A percentile compares a stretch with the other conserved stretches of the same genome.
Evolutionary conservation across 495 filamentous ascomycete species (phyloP).

Genomic region (Astrothelium subdiscretum): DNA sequence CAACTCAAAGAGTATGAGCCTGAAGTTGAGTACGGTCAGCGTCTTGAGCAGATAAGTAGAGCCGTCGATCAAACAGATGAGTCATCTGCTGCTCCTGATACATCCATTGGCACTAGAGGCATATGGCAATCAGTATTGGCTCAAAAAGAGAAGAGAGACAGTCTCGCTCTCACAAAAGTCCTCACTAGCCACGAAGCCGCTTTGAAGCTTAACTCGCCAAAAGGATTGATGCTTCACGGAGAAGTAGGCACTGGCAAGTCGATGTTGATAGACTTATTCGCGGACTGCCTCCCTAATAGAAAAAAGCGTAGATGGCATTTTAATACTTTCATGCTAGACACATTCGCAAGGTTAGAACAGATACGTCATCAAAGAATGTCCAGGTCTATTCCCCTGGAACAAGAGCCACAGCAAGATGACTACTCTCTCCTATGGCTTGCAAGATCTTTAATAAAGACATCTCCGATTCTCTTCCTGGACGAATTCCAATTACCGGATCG

Average conservation of each 20-base stretch:
- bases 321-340: constrained; percentile 65
- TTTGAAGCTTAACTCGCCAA: constrained; percentile 47
- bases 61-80: constrained; percentile 21
- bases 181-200: constrained; percentile 54
- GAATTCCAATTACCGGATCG: constrained; percentile 66
- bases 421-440: constrained; percentile 55
- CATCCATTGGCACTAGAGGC: constrained; percentile 11
- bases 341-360: constrained; percentile 48
- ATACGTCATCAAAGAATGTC: constrained; percentile 8
- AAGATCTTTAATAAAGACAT: constrained; percentile 51
- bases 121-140: constrained; percentile 27
- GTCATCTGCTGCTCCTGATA: background rate
- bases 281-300: constrained; percentile 51
- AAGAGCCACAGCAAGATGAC: constrained; percentile 32
- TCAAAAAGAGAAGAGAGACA: constrained; percentile 33
- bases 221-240: constrained; percentile 55
- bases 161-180: constrained; percentile 46
- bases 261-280: constrained; percentile 60
- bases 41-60: constrained; percentile 39
- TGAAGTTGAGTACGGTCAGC: constrained; percentile 44
- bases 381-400: background rate
- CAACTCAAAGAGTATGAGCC: constrained; percentile 59
- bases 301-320: constrained; percentile 63
- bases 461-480: constrained; percentile 60
- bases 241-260: constrained; percentile 63